Conservation (phyloP, 176 grass and related monocot genomes). For the Avena sativa region DNA sequence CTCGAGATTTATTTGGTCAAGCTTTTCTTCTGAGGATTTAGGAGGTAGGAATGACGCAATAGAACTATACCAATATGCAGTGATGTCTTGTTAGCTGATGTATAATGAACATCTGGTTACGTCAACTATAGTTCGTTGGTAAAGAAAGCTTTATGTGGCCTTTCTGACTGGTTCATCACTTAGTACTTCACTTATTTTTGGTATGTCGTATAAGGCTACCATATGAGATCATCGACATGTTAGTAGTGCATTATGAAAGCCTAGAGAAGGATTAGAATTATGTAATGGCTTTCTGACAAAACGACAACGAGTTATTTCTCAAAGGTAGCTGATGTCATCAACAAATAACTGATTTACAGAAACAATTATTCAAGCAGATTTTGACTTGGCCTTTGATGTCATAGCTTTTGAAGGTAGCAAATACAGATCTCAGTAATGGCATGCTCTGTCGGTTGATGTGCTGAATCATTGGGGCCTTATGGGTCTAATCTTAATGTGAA, state of each 20-base stretch:
- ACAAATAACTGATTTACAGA: not conserved
- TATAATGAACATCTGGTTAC: not conserved
- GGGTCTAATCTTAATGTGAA: not conserved
- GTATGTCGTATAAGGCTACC: not conserved
- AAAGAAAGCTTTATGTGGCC: not conserved
- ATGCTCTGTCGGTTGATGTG: too few relatives aligned
- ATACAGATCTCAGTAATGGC: not conserved
- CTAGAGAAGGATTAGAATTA: not conserved
- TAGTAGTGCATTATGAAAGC: constrained; percentile 13
- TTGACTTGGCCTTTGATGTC: not conserved
- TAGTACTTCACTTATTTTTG: not conserved
- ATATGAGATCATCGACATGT: not conserved
- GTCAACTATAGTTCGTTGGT: not conserved
- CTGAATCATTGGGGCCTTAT: not conserved
- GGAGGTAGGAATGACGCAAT: not conserved
- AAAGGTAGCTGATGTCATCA: not conserved
- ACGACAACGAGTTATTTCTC: constrained; percentile 3
- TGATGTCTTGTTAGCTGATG: not conserved
- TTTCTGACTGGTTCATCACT: constrained; percentile 2
- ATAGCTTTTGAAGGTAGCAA: constrained; percentile 15
- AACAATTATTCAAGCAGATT: not conserved
- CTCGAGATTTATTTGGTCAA: not conserved
- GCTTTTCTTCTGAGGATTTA: not conserved
- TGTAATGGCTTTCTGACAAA: constrained; percentile 21
- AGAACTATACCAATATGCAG: not conserved